These are phyloP conservation scores for Tephrocybe sp. DNA, from an alignment of 768 basidiomycete genomes.

Conservation along the genomic window DNA sequence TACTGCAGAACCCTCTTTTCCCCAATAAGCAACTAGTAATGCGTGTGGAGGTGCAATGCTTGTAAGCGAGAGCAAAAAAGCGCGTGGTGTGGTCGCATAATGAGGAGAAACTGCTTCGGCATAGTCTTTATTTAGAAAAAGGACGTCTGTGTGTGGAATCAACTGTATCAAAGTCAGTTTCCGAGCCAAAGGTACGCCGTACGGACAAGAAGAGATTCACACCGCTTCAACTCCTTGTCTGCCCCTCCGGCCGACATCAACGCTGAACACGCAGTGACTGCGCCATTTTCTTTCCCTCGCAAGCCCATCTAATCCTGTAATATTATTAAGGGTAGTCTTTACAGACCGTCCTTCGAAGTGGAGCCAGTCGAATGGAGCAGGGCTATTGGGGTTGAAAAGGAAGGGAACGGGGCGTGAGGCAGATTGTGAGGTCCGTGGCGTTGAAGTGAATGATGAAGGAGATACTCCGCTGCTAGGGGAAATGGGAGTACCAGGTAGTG, in stretches of 20 bases:
- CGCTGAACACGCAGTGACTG: constrained; percentile 75
- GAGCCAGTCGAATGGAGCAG: constrained; percentile 83
- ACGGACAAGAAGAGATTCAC: constrained; percentile 26
- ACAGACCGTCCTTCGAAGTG: constrained; percentile 82
- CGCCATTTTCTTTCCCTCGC: constrained; percentile 85
- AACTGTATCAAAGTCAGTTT: constrained; percentile 42
- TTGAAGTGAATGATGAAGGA: constrained; percentile 30
- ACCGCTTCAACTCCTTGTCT: constrained; percentile 81
- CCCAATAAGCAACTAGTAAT: constrained; percentile 80
- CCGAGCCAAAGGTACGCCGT: background rate
- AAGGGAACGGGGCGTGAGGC: constrained; percentile 24
- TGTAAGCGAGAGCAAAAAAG: constrained; percentile 73
- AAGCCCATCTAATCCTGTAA: constrained; percentile 76
- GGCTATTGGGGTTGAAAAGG: constrained; percentile 48
- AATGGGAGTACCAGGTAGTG: constrained; percentile 25
- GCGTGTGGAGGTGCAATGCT: constrained; percentile 69
- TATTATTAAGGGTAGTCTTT: constrained; percentile 76
- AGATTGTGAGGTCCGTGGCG: constrained; percentile 30
- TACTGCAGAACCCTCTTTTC: constrained; percentile 74
- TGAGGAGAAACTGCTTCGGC: constrained; percentile 59
- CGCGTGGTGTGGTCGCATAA: constrained; percentile 64
- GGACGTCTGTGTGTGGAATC: constrained; percentile 76
- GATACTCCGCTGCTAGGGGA: constrained; percentile 28
- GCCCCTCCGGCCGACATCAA: constrained; percentile 72
- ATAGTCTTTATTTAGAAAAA: constrained; percentile 77